These are phyloP conservation scores for Mentha longifolia DNA, from an alignment of 257 asterid genomes.

Conservation along the genomic window DNA sequence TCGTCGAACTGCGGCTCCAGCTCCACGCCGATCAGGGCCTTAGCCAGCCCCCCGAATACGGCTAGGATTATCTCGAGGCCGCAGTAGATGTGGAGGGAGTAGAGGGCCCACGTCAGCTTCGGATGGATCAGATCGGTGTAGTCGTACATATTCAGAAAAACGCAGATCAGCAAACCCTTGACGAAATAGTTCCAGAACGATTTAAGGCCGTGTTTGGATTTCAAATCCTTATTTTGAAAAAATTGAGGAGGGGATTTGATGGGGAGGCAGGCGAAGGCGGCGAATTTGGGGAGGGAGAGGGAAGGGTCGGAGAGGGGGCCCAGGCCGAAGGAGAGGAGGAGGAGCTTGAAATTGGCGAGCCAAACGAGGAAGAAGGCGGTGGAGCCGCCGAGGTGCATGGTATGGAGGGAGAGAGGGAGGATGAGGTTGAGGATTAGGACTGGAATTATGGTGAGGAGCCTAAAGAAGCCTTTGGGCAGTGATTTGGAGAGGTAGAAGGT, in stretches of 20 bases:
- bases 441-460: conserved; percentile 40
- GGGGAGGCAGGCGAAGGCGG: conserved; percentile 44
- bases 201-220: conserved; percentile 30
- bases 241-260: conserved; percentile 31
- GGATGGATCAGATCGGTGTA: conserved; percentile 36
- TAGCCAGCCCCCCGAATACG: conserved; percentile 31
- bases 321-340: conserved; percentile 39
- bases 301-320: conserved; percentile 49
- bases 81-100: conserved; percentile 36
- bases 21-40: conserved; percentile 35
- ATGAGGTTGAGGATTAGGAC: conserved; percentile 39
- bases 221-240: background rate
- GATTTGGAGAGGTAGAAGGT: conserved; percentile 33
- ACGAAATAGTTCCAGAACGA: conserved; percentile 30
- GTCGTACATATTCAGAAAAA: conserved; percentile 29
- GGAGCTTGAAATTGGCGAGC: conserved; percentile 57
- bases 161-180: conserved; percentile 29
- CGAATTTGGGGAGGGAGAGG: conserved; percentile 31
- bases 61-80: conserved; percentile 40
- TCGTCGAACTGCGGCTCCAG: conserved; percentile 55
- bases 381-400: conserved; percentile 48
- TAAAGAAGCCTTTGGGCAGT: conserved; percentile 30
- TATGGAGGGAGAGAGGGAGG: conserved; percentile 48
- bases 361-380: conserved; percentile 49
- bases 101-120: conserved; percentile 34